Conservation (phyloP, 306 rosid genomes). For the Heteromeles arbutifolia region DNA sequence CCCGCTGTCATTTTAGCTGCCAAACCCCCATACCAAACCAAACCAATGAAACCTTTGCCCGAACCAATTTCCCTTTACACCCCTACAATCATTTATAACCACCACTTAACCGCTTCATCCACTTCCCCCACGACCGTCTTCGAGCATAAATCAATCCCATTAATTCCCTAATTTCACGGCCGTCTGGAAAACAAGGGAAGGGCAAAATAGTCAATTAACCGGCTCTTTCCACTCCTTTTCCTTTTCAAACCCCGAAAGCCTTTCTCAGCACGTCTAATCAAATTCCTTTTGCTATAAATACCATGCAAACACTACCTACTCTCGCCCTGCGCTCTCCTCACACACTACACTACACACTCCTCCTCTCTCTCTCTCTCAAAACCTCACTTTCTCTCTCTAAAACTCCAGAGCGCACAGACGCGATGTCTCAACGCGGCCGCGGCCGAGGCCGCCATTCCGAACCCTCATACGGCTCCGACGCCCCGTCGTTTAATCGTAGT, state of each 20-base stretch:
- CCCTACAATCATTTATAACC: background rate
- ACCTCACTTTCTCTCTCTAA: background rate
- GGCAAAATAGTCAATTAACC: background rate
- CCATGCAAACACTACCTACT: background rate
- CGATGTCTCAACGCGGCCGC: constrained; percentile 23
- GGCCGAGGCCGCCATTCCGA: constrained; percentile 4
- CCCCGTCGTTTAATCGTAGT: background rate
- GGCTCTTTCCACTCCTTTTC: background rate
- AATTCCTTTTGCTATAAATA: background rate
- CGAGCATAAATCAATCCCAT: no score
- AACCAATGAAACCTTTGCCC: no score
- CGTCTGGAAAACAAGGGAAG: background rate
- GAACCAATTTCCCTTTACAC: background rate
- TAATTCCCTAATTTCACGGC: background rate
- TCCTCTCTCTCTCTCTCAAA: background rate
- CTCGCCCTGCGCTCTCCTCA: background rate
- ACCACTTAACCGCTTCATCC: background rate
- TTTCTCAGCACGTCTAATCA: background rate
- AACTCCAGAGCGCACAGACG: background rate
- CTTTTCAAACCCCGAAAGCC: background rate
- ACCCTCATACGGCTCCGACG: constrained; percentile 8
- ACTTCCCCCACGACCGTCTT: no score
- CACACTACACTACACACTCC: background rate
- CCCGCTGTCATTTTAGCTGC: no score
- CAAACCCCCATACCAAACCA: no score